Evolutionary conservation across 2,329 filamentous ascomycete species (phyloP), one percentile per base, ranked within the genome.

Genomic region (Nemania sp.): DNA sequence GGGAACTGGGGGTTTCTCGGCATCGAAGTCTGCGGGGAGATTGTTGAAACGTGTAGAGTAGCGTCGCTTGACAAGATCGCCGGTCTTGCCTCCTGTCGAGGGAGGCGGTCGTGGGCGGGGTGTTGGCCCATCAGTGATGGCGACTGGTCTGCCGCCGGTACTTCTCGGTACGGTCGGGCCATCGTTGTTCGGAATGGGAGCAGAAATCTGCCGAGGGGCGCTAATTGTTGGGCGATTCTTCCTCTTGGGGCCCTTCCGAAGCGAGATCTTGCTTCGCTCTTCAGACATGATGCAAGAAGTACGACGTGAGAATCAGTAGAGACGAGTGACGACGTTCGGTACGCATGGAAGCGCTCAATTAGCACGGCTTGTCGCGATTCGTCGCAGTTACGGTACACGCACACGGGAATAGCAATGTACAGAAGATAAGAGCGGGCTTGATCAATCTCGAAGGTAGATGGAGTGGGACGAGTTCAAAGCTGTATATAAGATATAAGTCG

Each of bases 31-130:
- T 67, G 88, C 83, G 1, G 92, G 92, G 0, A 91, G 80, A 72
- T 92, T 90, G 75, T 94, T 95, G 80, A 98, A 97, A 68, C 95
- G 90, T 49, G 94, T 94, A 45, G 96, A 98, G 81, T 98, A 99
- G 74, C 96, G 87, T 74, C 94, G 88, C 83, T 98, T 98, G 67
- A 99, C 94, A 62, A 98, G 85, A 79, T 99, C 95, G 26, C 88
- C 88, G 0, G 89, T 90, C 88, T 89, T 90, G 74, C 87, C 87
- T 59, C 87, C 84, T 51, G 82, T 82, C 66, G 82, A 78, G 41
- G 86, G 86, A 11, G 84, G 84, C 38, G 84, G 84, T 43, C 74
- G 72, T 60, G 70, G 75, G 58, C 74, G 74, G 49, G 75, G 74
- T 22, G 75, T 71, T 15, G 69, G 82, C 69, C 74, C 66, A 60